Evolutionary conservation across 495 filamentous ascomycete species (phyloP), one percentile per base, ranked within the genome.

Genomic region (Parathielavia hyrcaniae): DNA sequence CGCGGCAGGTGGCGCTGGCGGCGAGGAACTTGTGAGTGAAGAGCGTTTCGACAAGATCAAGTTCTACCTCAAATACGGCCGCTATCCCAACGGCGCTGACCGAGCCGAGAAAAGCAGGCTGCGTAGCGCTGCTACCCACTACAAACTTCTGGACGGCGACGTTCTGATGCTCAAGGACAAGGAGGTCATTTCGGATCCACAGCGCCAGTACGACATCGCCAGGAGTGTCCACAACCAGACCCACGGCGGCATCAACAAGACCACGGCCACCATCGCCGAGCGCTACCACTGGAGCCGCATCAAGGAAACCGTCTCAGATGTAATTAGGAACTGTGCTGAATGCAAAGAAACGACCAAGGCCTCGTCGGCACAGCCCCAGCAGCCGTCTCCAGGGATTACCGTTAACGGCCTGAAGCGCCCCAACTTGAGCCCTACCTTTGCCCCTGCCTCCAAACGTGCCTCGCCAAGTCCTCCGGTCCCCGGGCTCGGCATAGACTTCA

Each of bases 161-260:
- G 85, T 86, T 61, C 73, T 98, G 57, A 93, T 97, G 89, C 81
- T 97, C 57, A 97, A 97, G 69, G 93, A 93, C 66, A 98, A 97
- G 71, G 92, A 98, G 70, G 93, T 98, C 34, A 87, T 98, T 40
- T 86, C 88, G 23, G 92, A 97, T 68, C 90, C 90, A 9, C 83
- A 91, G 69, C 82, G 84, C 61, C 93, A 98, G 73, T 95, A 95
- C 72, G 89, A 93, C 53, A 92, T 97, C 67, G 89, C 91, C 7
- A 77, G 84, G 38, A 74, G 77, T 38, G 78, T 90, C 13, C 93
- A 98, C 70, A 73, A 83, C 46, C 73, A 82, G 50, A 77, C 83
- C n/a, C 93, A 98, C 69, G 90, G 86, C 6, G 93, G 93, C 53
- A 97, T 98, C 73, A 98, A 98, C 78, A 97, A 96, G 73, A 97